phyloP scores from a whole-genome alignment of 805 yeast species.

The Kodamaea restingae region DNA sequence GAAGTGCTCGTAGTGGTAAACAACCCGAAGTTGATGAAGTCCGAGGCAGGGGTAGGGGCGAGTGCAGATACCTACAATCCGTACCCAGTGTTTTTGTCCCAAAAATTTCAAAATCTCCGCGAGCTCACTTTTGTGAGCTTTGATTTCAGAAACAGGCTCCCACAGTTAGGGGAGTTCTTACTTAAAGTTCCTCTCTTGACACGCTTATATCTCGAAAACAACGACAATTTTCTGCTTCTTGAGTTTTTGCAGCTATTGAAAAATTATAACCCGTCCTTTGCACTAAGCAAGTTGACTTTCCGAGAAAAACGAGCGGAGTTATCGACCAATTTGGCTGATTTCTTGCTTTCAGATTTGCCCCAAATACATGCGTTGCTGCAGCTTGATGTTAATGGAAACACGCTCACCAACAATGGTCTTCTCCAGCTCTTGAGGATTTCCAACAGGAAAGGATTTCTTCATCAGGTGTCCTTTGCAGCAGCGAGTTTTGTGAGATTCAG shows the following conservation, averaged over 20 bases:
- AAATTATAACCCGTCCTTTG: slow-evolving; percentile 26
- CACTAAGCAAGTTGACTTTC: slow-evolving; percentile 23
- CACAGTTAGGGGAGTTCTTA: slow-evolving; percentile 27
- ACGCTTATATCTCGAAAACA: slow-evolving; percentile 31
- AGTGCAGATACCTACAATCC: slow-evolving; percentile 20
- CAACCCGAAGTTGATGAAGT: slow-evolving; percentile 21
- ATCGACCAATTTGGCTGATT: slow-evolving; percentile 25
- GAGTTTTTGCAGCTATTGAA: slow-evolving; percentile 26
- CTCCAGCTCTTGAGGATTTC: slow-evolving; percentile 11
- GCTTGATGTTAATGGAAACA: slow-evolving; percentile 26
- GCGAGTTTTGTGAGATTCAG: slow-evolving; percentile 13
- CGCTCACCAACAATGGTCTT: slow-evolving; percentile 13
- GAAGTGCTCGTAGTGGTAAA: slow-evolving; percentile 23
- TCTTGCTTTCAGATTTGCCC: slow-evolving; percentile 19
- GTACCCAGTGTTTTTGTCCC: slow-evolving; percentile 21
- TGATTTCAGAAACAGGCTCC: slow-evolving; percentile 26
- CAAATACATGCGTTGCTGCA: slow-evolving; percentile 20
- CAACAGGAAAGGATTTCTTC: slow-evolving; percentile 3
- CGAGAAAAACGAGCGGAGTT: slow-evolving; percentile 25
- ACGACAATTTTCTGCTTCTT: slow-evolving; percentile 23
- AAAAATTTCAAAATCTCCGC: slow-evolving; percentile 20
- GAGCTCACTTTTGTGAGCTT: slow-evolving; percentile 28
- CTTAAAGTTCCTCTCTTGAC: slow-evolving; percentile 15
- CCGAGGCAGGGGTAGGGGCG: slow-evolving; percentile 9
- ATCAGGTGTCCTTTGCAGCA: slow-evolving; percentile 10